phyloP scores from a whole-genome alignment of 768 basidiomycete genomes.

The Fibroporia radiculosa region DNA sequence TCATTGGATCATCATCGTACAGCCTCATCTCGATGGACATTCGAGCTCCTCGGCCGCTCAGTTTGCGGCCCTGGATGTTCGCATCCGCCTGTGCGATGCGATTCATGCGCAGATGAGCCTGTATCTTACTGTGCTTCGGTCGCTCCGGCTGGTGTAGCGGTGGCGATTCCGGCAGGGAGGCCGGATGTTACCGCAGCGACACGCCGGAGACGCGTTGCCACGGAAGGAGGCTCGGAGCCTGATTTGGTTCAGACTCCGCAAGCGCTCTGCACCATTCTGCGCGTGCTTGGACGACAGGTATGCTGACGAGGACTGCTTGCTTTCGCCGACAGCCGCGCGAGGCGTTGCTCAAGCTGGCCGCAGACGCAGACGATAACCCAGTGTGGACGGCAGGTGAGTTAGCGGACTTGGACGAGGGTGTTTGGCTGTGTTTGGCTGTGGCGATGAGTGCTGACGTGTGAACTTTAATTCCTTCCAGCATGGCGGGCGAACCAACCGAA shows the following conservation, averaged over 20 bases:
- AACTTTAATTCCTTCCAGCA: conserved; percentile 41
- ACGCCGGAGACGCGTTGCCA: conserved; percentile 17
- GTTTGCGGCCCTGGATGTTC: neutral
- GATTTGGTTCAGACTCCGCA: conserved; percentile 10
- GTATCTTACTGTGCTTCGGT: conserved; percentile 1
- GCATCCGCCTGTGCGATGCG: neutral
- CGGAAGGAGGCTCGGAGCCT: conserved; percentile 11
- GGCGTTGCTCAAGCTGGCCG: conserved; percentile 93
- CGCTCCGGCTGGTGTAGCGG: neutral
- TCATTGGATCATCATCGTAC: conserved; percentile 12
- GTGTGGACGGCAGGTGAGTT: conserved; percentile 78
- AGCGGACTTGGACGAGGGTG: conserved; percentile 25
- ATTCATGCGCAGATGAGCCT: too few relatives aligned
- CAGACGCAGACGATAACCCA: conserved; percentile 67
- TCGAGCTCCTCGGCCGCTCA: neutral
- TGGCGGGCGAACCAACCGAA: conserved; percentile 84
- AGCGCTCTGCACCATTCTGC: conserved; percentile 5
- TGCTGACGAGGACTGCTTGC: conserved; percentile 1
- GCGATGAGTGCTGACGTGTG: conserved; percentile 28
- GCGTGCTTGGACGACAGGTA: conserved; percentile 9
- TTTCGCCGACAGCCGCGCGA: conserved; percentile 73
- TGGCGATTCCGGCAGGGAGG: neutral
- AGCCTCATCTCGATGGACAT: conserved; percentile 3
- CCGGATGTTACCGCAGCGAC: conserved; percentile 14
- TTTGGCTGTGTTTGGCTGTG: conserved; percentile 33